Base-by-base conservation (phyloP, 192 early-diverging fungal species). In the Podila epigama region DNA sequence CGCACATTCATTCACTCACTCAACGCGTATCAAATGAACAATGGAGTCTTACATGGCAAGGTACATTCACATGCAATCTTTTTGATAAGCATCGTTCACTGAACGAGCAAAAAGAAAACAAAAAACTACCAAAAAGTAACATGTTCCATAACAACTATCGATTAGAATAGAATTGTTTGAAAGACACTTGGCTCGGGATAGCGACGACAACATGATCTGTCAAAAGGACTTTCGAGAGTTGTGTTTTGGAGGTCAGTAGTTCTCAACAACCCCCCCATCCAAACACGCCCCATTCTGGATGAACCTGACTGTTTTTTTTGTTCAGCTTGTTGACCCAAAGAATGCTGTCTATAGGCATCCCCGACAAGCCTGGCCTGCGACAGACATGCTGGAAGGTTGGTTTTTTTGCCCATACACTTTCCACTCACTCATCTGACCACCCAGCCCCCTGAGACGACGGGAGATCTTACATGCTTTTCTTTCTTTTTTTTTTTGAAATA, bases 351-450 rank as follows among this genome's bases (percentile, higher is more conserved):
- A 9, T 57, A 92, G 91, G 91, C 18, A 90, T 93, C 52, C 91
- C 91, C n/a, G 92, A 93, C 60, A 84, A 86, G 59, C 69, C 83
- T 7, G 82, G 86, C 42, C 75, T 89, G 32, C 85, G 89, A 56
- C 81, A 85, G 37, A 81, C 60, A 41, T 86, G 84, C 41, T 93
- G 91, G 91, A 93, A 90, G 82, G 84, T 92, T n/a, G n/a, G n/a
- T n/a, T n/a, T n/a, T n/a, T n/a, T n/a, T n/a, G n/a, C n/a, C n/a
- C n/a, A n/a, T n/a, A n/a, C n/a, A n/a, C n/a, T n/a, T n/a, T n/a
- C n/a, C n/a, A n/a, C n/a, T n/a, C n/a, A n/a, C n/a, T n/a, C n/a
- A n/a, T n/a, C n/a, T n/a, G n/a, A n/a, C n/a, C n/a, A n/a, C n/a
- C n/a, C n/a, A n/a, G n/a, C n/a, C n/a, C n/a, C n/a, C n/a, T n/a